A percentile compares a stretch with the other conserved stretches of the same genome.
These are phyloP conservation scores for Colletotrichum lupini DNA, from an alignment of 2,329 filamentous ascomycete genomes.

Conservation along the genomic window DNA sequence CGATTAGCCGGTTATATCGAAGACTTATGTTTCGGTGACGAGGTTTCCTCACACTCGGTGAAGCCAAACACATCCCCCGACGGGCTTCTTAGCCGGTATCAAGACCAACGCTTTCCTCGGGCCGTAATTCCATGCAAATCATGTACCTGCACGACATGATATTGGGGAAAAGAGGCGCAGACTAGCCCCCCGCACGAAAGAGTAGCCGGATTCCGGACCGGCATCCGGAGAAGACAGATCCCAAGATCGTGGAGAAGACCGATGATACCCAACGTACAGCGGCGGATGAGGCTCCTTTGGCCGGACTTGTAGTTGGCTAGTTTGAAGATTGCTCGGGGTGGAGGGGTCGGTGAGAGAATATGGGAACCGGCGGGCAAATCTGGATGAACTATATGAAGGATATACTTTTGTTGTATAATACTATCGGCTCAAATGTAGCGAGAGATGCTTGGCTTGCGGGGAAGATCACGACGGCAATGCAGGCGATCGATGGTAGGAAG, in stretches of 20 bases:
- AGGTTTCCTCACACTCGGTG: not conserved
- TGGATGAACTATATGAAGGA: conserved; percentile 14
- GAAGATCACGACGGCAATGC: conserved; percentile 4
- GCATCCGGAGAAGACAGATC: not conserved
- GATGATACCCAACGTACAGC: not conserved
- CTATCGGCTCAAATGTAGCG: not conserved
- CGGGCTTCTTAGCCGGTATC: not conserved
- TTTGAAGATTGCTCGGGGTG: not conserved
- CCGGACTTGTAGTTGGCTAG: not conserved
- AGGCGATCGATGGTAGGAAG: not conserved
- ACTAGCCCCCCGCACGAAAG: not conserved
- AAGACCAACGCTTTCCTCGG: not conserved
- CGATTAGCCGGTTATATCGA: not conserved
- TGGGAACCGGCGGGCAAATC: not conserved
- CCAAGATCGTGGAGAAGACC: not conserved
- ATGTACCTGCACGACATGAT: not conserved
- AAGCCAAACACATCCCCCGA: not conserved
- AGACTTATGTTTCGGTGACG: not conserved
- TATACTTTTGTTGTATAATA: conserved; percentile 8
- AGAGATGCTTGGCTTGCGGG: conserved; percentile 8
- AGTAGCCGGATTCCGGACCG: not conserved
- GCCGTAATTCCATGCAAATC: not conserved
- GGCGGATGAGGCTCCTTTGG: not conserved
- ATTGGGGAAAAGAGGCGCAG: not conserved
- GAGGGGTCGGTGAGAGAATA: conserved; percentile 1